Percentiles rank a stretch among this genome's conserved stretches.
Evolutionary conservation across 768 basidiomycete species (phyloP).

Genomic region (Mycena amicta): DNA sequence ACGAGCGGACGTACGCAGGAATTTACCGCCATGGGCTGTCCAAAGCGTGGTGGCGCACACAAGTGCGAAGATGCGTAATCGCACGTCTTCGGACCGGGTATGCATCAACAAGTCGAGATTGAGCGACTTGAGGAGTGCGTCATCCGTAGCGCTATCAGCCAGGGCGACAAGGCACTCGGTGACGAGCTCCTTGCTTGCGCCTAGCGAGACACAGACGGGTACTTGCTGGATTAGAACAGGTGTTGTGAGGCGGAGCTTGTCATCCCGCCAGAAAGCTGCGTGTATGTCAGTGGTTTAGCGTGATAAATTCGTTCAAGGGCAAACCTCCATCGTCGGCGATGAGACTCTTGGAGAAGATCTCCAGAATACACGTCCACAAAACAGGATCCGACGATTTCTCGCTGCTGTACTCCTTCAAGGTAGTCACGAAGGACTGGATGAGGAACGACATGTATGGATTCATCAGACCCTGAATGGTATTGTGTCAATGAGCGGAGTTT

Average conservation of each 20-base stretch:
- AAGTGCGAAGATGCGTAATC: conserved; percentile 71
- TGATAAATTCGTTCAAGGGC: conserved; percentile 27
- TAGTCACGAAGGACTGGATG: conserved; percentile 64
- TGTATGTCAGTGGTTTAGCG: neutral
- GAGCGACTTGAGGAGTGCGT: conserved; percentile 73
- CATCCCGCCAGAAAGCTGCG: conserved; percentile 88
- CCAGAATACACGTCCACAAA: conserved; percentile 68
- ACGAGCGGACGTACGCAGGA: conserved; percentile 55
- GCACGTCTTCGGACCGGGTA: conserved; percentile 80
- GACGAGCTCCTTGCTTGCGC: conserved; percentile 37
- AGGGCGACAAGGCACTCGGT: conserved; percentile 59
- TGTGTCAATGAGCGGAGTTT: too few species aligned
- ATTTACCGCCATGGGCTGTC: conserved; percentile 72
- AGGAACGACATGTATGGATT: conserved; percentile 88
- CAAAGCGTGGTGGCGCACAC: conserved; percentile 72
- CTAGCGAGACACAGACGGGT: conserved; percentile 45
- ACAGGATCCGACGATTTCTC: conserved; percentile 35
- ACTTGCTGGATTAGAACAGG: conserved; percentile 68
- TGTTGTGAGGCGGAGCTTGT: conserved; percentile 67
- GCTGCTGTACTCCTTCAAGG: conserved; percentile 53
- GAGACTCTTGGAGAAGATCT: conserved; percentile 69
- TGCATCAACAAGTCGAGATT: conserved; percentile 87
- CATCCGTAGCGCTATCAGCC: conserved; percentile 54
- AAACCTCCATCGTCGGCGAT: conserved; percentile 79
- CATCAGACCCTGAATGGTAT: conserved; percentile 66